Conservation (phyloP, 495 filamentous ascomycete genomes). For the Penicillium maclennaniae region DNA sequence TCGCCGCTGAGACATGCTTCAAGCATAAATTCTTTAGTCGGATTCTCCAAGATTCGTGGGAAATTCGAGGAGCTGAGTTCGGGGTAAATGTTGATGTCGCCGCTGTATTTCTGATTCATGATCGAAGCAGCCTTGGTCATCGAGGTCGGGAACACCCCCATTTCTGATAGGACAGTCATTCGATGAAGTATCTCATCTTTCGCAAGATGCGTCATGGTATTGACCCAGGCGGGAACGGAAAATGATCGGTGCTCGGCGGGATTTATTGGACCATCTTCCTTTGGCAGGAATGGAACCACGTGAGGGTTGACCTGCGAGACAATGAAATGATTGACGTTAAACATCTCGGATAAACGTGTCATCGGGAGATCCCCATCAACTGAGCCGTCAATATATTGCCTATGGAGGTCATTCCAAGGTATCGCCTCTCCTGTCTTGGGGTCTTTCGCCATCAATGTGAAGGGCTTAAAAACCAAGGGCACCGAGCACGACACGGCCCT, state of each 20-base stretch:
- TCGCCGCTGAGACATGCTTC: constrained; percentile 73
- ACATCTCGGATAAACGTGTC: constrained; percentile 88
- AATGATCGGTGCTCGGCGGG: constrained; percentile 34
- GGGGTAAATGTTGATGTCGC: constrained; percentile 93
- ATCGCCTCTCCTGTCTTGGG: constrained; percentile 71
- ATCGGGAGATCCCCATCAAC: constrained; percentile 94
- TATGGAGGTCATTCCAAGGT: constrained; percentile 79
- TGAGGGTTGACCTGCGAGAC: constrained; percentile 96
- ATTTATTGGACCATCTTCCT: constrained; percentile 57
- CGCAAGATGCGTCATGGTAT: constrained; percentile 67
- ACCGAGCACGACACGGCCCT: constrained; percentile 90
- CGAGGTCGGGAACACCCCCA: constrained; percentile 77
- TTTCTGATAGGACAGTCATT: constrained; percentile 74
- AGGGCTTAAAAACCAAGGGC: constrained; percentile 77
- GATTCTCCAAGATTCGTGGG: constrained; percentile 75
- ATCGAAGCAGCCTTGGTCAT: constrained; percentile 77
- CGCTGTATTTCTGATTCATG: constrained; percentile 84
- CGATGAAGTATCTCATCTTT: constrained; percentile 79
- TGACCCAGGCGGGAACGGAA: constrained; percentile 55
- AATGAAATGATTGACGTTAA: constrained; percentile 97
- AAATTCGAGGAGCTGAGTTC: constrained; percentile 71
- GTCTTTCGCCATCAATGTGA: constrained; percentile 77
- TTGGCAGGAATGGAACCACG: constrained; percentile 79
- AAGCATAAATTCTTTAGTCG: constrained; percentile 85
- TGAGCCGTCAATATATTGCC: constrained; percentile 87